Base-by-base conservation (phyloP, 768 basidiomycete genomes). In the Trichaptum fuscoviolaceum region DNA sequence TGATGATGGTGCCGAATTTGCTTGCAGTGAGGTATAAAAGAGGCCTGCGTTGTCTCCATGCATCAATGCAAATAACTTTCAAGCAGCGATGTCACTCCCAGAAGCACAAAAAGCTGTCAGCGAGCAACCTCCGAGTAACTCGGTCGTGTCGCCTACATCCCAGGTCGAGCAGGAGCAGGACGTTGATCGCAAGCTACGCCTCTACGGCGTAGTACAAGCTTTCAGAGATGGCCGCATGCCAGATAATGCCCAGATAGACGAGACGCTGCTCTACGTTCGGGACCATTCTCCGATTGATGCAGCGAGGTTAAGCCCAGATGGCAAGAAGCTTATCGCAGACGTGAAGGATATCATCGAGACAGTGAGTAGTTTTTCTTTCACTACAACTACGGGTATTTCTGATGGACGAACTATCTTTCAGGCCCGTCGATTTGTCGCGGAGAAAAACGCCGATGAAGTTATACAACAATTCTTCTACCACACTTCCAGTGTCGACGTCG, bases 401-500 rank as follows among this genome's bases (percentile, higher is more conserved):
- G 30, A 61, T 25, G 59, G 59, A 15, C 2, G 9, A 20, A 60
- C 64, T 4, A 35, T 64, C 18, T 27, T 30, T 12, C 34, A 69
- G 68, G 67, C 72, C 25, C 74, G 79, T 58, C 69, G 73, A 63
- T 75, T 79, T 64, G 77, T 81, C 67, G 67, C 71, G 60, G 78
- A 81, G 72, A 81, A 81, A 77, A 81, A 81, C 63, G 70, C 69
- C 69, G 80, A 83, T 68, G 82, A 84, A 75, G 75, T 83, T 34
- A 73, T 83, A 75, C 82, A 83, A 71, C 79, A 81, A 70, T 81
- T 82, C 69, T 70, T 82, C 58, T 79, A 72, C 73, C 72, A 77
- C 69, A 77, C 77, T 57, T 69, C 68, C 63, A 69, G 73, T 60
- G 74, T 75, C 66, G 77, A 80, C 67, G 67, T 75, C 62, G 72